A percentile compares a stretch with the other conserved stretches of the same genome.
Evolutionary conservation across 805 yeast genomes (phyloP).

Genomic region (Kuraishia capsulata): DNA sequence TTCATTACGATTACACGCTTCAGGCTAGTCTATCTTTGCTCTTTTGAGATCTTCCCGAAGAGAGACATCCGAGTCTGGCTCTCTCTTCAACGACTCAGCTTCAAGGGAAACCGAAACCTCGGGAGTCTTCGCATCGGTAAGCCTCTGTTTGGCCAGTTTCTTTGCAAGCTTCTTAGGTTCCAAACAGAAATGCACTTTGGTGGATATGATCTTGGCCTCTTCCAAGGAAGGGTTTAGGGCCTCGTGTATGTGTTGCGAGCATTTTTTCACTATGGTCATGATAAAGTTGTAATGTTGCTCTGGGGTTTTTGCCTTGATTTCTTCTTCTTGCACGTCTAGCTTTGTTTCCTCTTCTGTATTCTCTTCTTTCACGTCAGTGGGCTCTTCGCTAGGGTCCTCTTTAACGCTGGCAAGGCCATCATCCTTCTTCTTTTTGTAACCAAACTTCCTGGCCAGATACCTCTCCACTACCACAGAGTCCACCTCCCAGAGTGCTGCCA

Average conservation of each 20-base stretch:
- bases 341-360: constrained; percentile 4
- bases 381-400: constrained; percentile 10
- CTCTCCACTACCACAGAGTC: constrained; percentile 56
- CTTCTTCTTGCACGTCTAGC: constrained; percentile 2
- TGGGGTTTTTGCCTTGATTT: constrained; percentile 5
- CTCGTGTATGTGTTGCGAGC: constrained; percentile 36
- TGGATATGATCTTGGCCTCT: constrained; percentile 53
- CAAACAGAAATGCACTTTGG: constrained; percentile 52
- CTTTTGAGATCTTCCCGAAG: constrained; percentile 1
- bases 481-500: constrained; percentile 68
- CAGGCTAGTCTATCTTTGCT: background rate
- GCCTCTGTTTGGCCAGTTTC: constrained; percentile 10
- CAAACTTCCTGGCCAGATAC: constrained; percentile 60
- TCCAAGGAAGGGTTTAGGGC: constrained; percentile 42
- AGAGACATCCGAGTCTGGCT: constrained; percentile 5
- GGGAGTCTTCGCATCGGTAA: constrained; percentile 2
- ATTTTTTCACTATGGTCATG: constrained; percentile 34
- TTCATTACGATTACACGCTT: no score
- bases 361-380: constrained; percentile 6
- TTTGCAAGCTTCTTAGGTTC: constrained; percentile 36
- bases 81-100: constrained; percentile 3
- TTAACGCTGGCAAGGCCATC: constrained; percentile 6
- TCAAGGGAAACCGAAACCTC: no score
- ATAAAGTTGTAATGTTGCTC: constrained; percentile 32
- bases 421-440: constrained; percentile 15